A percentile compares a stretch with the other conserved stretches of the same genome.
These are phyloP conservation scores for Cladophialophora exuberans DNA, from an alignment of 2,329 filamentous ascomycete species.

Conservation along the genomic window DNA sequence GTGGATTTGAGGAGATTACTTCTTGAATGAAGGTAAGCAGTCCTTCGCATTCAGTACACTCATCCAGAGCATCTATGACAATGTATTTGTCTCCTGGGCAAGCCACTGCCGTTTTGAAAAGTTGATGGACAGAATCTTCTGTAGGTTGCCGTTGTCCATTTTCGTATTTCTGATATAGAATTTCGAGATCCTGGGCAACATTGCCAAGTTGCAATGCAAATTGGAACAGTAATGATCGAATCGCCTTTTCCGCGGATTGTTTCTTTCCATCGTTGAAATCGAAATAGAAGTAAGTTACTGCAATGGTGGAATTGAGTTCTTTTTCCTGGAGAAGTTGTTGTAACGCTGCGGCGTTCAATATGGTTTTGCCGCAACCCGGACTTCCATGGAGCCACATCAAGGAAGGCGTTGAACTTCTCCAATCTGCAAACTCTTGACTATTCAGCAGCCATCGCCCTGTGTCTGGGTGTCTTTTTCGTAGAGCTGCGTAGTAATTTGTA, in stretches of 20 bases:
- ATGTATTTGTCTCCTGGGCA: neutral
- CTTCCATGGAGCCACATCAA: neutral
- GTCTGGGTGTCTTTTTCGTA: constrained; percentile 8
- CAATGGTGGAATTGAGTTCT: neutral
- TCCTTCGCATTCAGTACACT: neutral
- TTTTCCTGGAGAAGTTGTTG: constrained; percentile 3
- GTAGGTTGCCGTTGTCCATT: neutral
- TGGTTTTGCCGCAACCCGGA: no score
- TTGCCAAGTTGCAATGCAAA: constrained; percentile 3
- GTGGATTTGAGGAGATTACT: neutral
- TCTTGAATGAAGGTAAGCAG: neutral
- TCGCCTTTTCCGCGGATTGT: constrained; percentile 17
- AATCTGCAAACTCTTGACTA: constrained; percentile 9
- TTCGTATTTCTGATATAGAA: constrained; percentile 3
- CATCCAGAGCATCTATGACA: constrained; percentile 7
- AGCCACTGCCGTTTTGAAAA: neutral
- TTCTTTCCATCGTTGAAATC: constrained; percentile 30
- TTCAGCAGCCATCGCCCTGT: constrained; percentile 23
- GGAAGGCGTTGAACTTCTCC: constrained; percentile 8
- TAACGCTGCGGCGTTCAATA: constrained; percentile 18
- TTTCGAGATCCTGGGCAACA: constrained; percentile 11
- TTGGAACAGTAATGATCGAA: constrained; percentile 27
- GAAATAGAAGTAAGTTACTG: constrained; percentile 30
- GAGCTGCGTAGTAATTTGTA: constrained; percentile 22
- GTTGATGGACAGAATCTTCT: neutral